Evolutionary conservation across 805 yeast genomes (phyloP).

Genomic region (Wickerhamiella sorbophila): DNA sequence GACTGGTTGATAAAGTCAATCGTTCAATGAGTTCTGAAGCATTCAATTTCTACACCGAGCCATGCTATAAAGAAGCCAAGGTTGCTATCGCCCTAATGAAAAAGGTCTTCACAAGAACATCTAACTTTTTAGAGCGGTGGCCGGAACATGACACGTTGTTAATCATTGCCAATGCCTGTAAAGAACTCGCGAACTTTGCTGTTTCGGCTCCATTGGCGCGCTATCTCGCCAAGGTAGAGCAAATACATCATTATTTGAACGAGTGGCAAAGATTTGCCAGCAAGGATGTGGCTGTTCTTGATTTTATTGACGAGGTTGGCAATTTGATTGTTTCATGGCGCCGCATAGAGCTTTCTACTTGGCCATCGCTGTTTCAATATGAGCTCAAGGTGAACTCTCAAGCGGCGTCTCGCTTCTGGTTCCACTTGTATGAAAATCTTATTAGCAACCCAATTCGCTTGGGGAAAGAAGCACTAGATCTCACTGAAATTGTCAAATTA

Average conservation of each 20-base stretch:
- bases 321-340: conserved; percentile 79
- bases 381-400: conserved; percentile 41
- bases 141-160: conserved; percentile 89
- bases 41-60: conserved; percentile 50
- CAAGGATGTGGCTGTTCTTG: conserved; percentile 49
- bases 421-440: conserved; percentile 68
- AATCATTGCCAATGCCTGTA: conserved; percentile 46
- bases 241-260: conserved; percentile 60
- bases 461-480: conserved; percentile 28
- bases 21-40: conserved; percentile 25
- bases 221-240: conserved; percentile 70
- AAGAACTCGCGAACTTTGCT: conserved; percentile 52
- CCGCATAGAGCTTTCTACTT: conserved; percentile 66
- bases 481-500: conserved; percentile 35
- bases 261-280: conserved; percentile 95
- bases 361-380: conserved; percentile 55
- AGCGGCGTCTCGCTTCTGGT: conserved; percentile 76
- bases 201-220: conserved; percentile 61
- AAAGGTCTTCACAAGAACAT: conserved; percentile 32
- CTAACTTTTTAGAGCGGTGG: conserved; percentile 49
- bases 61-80: conserved; percentile 44
- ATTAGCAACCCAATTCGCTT: conserved; percentile 18
- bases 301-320: conserved; percentile 44
- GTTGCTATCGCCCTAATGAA: conserved; percentile 39
- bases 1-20: conserved; percentile 1